A percentile compares a stretch with the other conserved stretches of the same genome.
These are phyloP conservation scores for Colletotrichum aenigma DNA, from an alignment of 2,329 filamentous ascomycete genomes.

Conservation along the genomic window DNA sequence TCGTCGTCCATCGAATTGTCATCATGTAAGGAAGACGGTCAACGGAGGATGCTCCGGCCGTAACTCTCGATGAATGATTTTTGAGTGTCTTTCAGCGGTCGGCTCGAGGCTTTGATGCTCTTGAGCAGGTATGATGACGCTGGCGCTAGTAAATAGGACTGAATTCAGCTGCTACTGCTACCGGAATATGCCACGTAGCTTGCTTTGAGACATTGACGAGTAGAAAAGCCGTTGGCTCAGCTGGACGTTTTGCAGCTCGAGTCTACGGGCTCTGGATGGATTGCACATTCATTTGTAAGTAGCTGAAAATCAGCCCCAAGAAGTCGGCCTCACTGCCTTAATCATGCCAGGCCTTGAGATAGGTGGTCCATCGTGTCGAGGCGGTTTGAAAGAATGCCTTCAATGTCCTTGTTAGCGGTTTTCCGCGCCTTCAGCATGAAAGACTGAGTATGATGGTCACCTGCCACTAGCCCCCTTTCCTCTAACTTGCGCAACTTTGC, in stretches of 20 bases:
- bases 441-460: not conserved
- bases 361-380: not conserved
- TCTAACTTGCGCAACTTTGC: not conserved
- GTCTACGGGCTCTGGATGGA: not conserved
- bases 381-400: not conserved
- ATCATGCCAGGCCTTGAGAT: not conserved
- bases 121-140: not conserved
- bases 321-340: not conserved
- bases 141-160: not conserved
- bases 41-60: not conserved
- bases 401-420: not conserved
- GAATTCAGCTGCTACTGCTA: not conserved
- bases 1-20: not conserved
- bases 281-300: not conserved
- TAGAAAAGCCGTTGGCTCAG: not conserved
- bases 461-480: not conserved
- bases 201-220: not conserved
- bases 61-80: not conserved
- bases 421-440: not conserved
- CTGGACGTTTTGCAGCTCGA: not conserved
- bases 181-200: not conserved
- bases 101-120: not conserved
- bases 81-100: not conserved
- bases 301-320: not conserved
- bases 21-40: not conserved